Evolutionary conservation across 495 filamentous ascomycete species (phyloP), one percentile per base, ranked within the genome.

Genomic region (Penicillium dipodomyicola): DNA sequence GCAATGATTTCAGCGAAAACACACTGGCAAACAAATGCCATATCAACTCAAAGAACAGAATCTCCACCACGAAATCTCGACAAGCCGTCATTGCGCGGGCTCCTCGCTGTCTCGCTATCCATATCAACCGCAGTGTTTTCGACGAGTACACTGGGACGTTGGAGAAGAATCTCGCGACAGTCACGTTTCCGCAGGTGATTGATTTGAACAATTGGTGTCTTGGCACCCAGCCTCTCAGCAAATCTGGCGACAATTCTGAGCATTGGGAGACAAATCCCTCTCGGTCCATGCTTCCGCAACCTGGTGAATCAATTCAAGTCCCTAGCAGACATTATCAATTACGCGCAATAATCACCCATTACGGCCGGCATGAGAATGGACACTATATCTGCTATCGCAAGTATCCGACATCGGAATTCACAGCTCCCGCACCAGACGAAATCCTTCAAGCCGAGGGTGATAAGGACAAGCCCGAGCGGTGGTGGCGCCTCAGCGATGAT

Each of bases 371-470:
- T 65, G 91, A 96, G 56, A 96, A 94, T 59, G 95, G 95, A 0
- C 95, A 99, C 73, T 97, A 99, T 63, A 84, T 96, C 51, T 93
- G 90, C 66, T 97, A 94, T 65, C 77, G 90, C 42, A 86, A 86
- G 64, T 84, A 89, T 65, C 77, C 82, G 0, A 66, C 65, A 6
- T 57, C 67, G 0, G 60, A 47, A 5, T 77, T 75, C 43, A 69
- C 71, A 15, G 72, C 61, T 15, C 60, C 69, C 27, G 61, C 74
- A 12, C 69, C 76, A 6, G 72, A 78, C 20, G 61, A 70, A 40
- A 61, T 74, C 5, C 54, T 67, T 7, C 67, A 76, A 41, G 68
- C 61, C 15, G 73, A 77, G 19, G 67, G 68, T 5, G 72, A 71
- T 27, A 64, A 74, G 45, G 72, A 80, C 32, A 72, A 65, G 45